Evolutionary conservation across 2,329 filamentous ascomycete species (phyloP).

Genomic region (Sordariomycetes sp.): DNA sequence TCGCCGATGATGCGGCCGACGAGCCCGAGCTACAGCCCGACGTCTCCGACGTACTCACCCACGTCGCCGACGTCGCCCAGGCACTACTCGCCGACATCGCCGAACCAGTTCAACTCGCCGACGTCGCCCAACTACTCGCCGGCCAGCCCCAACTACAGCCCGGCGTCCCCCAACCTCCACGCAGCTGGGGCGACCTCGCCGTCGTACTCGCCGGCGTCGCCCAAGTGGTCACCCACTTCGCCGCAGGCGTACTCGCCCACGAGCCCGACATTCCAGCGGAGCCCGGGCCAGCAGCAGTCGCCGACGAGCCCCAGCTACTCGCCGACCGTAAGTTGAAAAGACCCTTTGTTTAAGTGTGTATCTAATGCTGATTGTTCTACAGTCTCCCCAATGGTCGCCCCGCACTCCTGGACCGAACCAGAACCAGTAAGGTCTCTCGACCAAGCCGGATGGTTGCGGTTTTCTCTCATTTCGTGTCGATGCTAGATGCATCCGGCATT

Average conservation of each 20-base stretch:
- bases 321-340: slow-evolving; percentile 32
- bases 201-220: slow-evolving; percentile 57
- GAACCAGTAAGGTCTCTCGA: slow-evolving; percentile 21
- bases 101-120: slow-evolving; percentile 58
- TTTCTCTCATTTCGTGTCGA: slow-evolving; percentile 13
- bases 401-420: slow-evolving; percentile 26
- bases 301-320: slow-evolving; percentile 63
- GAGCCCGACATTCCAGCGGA: slow-evolving; percentile 44
- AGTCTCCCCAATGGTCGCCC: slow-evolving; percentile 33
- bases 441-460: background rate
- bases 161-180: slow-evolving; percentile 46
- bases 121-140: slow-evolving; percentile 63
- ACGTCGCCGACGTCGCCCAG: slow-evolving; percentile 42
- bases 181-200: slow-evolving; percentile 33
- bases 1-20: slow-evolving; percentile 46
- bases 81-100: slow-evolving; percentile 59
- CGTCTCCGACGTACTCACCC: slow-evolving; percentile 51
- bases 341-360: background rate
- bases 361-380: slow-evolving; percentile 3
- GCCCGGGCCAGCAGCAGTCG: slow-evolving; percentile 38
- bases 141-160: slow-evolving; percentile 58
- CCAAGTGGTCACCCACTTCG: slow-evolving; percentile 68
- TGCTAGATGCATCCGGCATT: slow-evolving; percentile 22
- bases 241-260: slow-evolving; percentile 50
- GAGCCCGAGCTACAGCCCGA: slow-evolving; percentile 51